These are phyloP conservation scores for Aspergillus neoniger DNA, from an alignment of 2,329 filamentous ascomycete species.

Conservation along the genomic window DNA sequence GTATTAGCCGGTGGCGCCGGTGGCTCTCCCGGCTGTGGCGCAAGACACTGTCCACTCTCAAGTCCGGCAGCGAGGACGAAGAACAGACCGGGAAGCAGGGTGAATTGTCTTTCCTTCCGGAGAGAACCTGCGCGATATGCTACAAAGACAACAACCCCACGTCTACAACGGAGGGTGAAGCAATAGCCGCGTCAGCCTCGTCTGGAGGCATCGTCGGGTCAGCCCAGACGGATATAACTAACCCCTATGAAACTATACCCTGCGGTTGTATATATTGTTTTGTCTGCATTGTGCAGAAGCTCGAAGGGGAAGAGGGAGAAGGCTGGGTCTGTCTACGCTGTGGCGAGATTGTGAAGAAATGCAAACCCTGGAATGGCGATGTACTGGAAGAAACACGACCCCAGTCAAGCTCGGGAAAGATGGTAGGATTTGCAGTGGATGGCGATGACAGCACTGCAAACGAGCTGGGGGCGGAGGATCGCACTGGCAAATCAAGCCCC, in stretches of 20 bases:
- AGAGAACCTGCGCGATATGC: constrained; percentile 94
- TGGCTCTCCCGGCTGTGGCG: constrained; percentile 89
- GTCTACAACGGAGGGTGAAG: constrained; percentile 71
- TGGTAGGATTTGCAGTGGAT: constrained; percentile 45
- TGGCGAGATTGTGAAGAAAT: constrained; percentile 79
- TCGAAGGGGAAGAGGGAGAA: constrained; percentile 91
- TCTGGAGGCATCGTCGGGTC: constrained; percentile 81
- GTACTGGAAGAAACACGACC: constrained; percentile 59
- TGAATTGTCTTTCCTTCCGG: constrained; percentile 81
- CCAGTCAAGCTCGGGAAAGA: constrained; percentile 40
- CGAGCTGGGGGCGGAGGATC: constrained; percentile 9
- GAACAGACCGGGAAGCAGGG: constrained; percentile 59
- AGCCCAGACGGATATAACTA: constrained; percentile 89
- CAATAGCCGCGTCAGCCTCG: constrained; percentile 66
- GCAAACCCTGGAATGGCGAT: constrained; percentile 88
- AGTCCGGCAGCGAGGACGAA: constrained; percentile 51
- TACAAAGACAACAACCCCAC: constrained; percentile 86
- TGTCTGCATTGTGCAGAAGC: constrained; percentile 83
- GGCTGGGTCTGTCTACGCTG: constrained; percentile 91
- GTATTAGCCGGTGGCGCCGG: constrained; percentile 86
- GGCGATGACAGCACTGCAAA: constrained; percentile 18
- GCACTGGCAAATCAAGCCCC: constrained; percentile 22
- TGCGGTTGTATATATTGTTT: constrained; percentile 96
- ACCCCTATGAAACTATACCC: constrained; percentile 87
- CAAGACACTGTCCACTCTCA: constrained; percentile 68